Evolutionary conservation across 768 basidiomycete species (phyloP).

Genomic region (Mrakia frigida): DNA sequence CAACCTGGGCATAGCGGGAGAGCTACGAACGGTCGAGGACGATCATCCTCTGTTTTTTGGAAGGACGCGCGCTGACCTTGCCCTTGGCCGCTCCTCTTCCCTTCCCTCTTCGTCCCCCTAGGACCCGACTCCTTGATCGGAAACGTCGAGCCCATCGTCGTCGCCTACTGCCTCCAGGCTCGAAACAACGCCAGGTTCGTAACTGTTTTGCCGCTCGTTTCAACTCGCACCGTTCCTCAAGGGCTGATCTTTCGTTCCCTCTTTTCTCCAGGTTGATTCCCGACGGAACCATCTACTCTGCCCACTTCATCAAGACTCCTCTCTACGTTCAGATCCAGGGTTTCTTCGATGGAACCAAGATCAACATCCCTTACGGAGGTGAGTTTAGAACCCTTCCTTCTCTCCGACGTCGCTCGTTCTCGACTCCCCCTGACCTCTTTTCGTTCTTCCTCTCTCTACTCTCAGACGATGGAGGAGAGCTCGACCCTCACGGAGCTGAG

Average conservation of each 20-base stretch:
- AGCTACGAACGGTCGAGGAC: background rate
- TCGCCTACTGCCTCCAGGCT: constrained; percentile 51
- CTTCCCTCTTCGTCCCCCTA: background rate
- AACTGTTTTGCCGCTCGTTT: constrained; percentile 2
- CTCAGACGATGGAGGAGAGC: constrained; percentile 48
- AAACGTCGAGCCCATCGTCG: constrained; percentile 33
- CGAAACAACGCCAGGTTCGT: constrained; percentile 38
- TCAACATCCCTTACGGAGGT: constrained; percentile 46
- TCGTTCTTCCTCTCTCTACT: background rate
- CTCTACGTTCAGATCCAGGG: constrained; percentile 50
- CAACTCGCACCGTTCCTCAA: constrained; percentile 36
- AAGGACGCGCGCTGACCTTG: background rate
- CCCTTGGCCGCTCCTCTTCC: background rate
- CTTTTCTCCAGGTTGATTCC: constrained; percentile 42
- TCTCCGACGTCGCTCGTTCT: background rate
- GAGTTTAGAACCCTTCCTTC: background rate
- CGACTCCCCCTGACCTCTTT: background rate
- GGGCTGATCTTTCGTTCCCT: constrained; percentile 45
- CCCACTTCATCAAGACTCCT: constrained; percentile 50
- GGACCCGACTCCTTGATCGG: constrained; percentile 31
- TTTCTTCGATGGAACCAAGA: constrained; percentile 49
- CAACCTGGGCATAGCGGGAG: background rate
- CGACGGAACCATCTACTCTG: constrained; percentile 44
- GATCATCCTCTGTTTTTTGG: background rate
- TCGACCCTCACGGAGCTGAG: constrained; percentile 50